Percentiles rank a stretch among this genome's conserved stretches.
Conservation (phyloP, 331 rosid genomes). For the Quercus lobata region DNA sequence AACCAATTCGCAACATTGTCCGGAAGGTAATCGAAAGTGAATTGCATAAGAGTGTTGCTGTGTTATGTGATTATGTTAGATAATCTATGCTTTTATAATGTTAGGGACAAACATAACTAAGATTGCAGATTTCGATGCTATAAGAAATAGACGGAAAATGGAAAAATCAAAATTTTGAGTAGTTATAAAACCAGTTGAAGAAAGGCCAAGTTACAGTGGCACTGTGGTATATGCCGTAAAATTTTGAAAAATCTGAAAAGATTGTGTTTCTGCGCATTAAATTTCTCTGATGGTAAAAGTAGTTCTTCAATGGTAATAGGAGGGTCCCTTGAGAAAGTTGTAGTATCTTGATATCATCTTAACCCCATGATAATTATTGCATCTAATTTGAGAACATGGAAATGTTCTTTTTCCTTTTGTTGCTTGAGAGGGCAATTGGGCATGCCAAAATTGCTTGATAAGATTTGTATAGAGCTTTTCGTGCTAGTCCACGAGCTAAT, state of each 20-base stretch:
- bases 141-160: not conserved
- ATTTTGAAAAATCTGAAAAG: not conserved
- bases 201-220: not conserved
- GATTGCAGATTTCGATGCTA: not conserved
- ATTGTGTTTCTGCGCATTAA: not conserved
- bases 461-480: too few species aligned
- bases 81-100: not conserved
- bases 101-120: not conserved
- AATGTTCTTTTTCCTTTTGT: too few species aligned
- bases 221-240: not conserved
- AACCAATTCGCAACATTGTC: slow-evolving; percentile 78
- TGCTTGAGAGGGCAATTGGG: too few species aligned
- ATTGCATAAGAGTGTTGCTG: not conserved
- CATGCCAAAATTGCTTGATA: too few species aligned
- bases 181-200: not conserved
- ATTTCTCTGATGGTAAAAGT: not conserved
- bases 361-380: too few species aligned
- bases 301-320: not conserved
- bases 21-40: slow-evolving; percentile 44
- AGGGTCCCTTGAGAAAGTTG: too few species aligned
- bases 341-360: too few species aligned
- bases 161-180: not conserved
- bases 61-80: not conserved
- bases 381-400: too few species aligned
- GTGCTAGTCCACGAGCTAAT: not conserved